Conservation (phyloP, 1,284 basidiomycete species). For the Cutaneotrichosporon cavernicola region DNA sequence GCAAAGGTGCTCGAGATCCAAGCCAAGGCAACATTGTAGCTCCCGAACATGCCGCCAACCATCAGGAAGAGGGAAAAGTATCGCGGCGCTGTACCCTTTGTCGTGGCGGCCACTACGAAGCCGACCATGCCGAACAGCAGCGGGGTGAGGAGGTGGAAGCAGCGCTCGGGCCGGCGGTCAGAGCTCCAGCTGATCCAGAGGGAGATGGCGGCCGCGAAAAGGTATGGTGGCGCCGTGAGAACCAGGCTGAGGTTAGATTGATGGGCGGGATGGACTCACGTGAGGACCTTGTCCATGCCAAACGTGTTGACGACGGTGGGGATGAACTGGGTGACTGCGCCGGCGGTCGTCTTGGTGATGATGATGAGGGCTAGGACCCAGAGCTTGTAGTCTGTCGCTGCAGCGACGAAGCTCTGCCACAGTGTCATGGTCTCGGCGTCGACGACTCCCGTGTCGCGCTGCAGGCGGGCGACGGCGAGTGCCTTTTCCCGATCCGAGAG, state of each 20-base stretch:
- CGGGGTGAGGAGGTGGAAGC: conserved; percentile 47
- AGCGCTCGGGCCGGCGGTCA: conserved; percentile 33
- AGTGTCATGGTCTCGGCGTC: conserved; percentile 20
- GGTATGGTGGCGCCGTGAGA: conserved; percentile 43
- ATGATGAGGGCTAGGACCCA: conserved; percentile 30
- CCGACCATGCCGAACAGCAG: conserved; percentile 41
- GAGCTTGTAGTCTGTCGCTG: conserved; percentile 32
- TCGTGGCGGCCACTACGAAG: conserved; percentile 37
- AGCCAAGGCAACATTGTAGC: conserved; percentile 38
- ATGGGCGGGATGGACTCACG: conserved; percentile 25
- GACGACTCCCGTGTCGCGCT: conserved; percentile 28
- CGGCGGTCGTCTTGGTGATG: conserved; percentile 28
- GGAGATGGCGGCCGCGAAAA: conserved; percentile 33
- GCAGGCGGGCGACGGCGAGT: conserved; percentile 19
- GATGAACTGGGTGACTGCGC: conserved; percentile 34
- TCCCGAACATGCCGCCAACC: conserved; percentile 35
- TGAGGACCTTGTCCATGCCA: conserved; percentile 35
- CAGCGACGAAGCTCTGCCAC: conserved; percentile 27
- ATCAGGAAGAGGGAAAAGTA: conserved; percentile 46
- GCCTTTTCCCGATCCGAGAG: conserved; percentile 49
- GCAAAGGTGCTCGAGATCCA: conserved; percentile 43
- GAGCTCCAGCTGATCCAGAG: conserved; percentile 33
- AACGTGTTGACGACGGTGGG: conserved; percentile 37
- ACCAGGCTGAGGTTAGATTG: conserved; percentile 35
- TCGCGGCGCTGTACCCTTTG: conserved; percentile 32